Conservation (phyloP, 805 yeast genomes). For the Blastobotrys robertii region DNA sequence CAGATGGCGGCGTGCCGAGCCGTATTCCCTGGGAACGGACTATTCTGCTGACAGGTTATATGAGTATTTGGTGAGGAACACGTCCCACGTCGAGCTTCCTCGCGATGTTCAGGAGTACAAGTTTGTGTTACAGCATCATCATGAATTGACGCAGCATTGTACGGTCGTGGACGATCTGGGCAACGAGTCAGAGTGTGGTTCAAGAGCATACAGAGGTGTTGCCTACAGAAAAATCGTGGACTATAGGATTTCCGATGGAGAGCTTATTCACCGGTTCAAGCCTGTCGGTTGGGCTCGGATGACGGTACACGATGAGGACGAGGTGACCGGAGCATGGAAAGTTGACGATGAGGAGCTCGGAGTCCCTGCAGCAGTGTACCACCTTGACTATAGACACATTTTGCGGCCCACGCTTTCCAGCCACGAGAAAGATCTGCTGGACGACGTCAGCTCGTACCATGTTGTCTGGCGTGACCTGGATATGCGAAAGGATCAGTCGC, state of each 20-base stretch:
- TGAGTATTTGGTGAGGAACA: conserved; percentile 17
- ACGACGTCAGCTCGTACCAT: conserved; percentile 6
- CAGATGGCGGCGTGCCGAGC: not conserved
- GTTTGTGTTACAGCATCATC: conserved; percentile 16
- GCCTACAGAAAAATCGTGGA: conserved; percentile 20
- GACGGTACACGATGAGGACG: conserved; percentile 14
- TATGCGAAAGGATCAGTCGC: conserved; percentile 9
- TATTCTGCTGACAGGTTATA: conserved; percentile 15
- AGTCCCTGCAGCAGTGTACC: conserved; percentile 21
- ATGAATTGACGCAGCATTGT: conserved; percentile 5
- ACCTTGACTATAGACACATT: conserved; percentile 12
- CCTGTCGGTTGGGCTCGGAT: conserved; percentile 28
- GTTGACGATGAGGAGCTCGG: conserved; percentile 25
- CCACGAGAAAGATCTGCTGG: conserved; percentile 8
- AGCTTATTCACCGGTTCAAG: conserved; percentile 9
- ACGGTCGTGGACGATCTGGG: conserved; percentile 11
- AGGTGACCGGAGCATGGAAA: conserved; percentile 23
- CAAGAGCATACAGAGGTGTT: conserved; percentile 16
- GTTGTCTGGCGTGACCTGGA: conserved; percentile 25
- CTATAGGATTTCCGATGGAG: conserved; percentile 10
- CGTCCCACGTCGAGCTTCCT: conserved; percentile 18
- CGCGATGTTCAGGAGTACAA: conserved; percentile 12
- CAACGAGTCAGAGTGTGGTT: not conserved
- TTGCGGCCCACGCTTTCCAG: conserved; percentile 9
- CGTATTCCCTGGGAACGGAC: not conserved